A percentile compares a stretch with the other conserved stretches of the same genome.
Evolutionary conservation across 2,329 filamentous ascomycete genomes (phyloP).

Genomic region (Cordyceps fumosorosea): DNA sequence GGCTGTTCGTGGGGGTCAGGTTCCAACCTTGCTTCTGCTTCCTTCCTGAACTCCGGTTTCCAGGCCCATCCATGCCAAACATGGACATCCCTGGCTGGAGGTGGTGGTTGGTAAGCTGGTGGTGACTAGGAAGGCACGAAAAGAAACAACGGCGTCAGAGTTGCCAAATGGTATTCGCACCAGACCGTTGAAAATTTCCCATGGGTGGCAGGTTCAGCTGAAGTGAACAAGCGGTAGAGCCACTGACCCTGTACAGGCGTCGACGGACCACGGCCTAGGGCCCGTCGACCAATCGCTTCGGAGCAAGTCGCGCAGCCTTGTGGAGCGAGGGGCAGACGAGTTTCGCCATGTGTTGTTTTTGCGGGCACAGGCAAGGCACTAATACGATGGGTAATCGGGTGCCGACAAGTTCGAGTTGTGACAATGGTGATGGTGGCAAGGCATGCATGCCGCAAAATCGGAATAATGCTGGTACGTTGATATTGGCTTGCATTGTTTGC

Average conservation of each 20-base stretch:
- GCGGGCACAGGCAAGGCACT: background rate
- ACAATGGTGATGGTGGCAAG: background rate
- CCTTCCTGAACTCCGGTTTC: background rate
- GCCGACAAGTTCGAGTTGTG: background rate
- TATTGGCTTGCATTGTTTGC: background rate
- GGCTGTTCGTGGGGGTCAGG: background rate
- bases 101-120: too few relatives aligned
- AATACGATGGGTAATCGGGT: conserved; percentile 2
- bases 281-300: background rate
- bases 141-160: background rate
- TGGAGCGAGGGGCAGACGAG: conserved; percentile 4
- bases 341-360: conserved; percentile 5
- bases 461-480: background rate
- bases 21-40: background rate
- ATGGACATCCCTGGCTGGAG: background rate
- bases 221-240: conserved; percentile 11
- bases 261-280: background rate
- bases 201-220: conserved; percentile 9
- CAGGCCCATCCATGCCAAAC: background rate
- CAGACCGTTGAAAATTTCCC: conserved; percentile 7
- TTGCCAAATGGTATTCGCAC: background rate
- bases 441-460: background rate
- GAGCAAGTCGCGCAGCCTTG: conserved; percentile 7
- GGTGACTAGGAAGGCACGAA: background rate
- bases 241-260: background rate